phyloP scores from a whole-genome alignment of 140 eudicot genomes.

The Cichorium intybus region DNA sequence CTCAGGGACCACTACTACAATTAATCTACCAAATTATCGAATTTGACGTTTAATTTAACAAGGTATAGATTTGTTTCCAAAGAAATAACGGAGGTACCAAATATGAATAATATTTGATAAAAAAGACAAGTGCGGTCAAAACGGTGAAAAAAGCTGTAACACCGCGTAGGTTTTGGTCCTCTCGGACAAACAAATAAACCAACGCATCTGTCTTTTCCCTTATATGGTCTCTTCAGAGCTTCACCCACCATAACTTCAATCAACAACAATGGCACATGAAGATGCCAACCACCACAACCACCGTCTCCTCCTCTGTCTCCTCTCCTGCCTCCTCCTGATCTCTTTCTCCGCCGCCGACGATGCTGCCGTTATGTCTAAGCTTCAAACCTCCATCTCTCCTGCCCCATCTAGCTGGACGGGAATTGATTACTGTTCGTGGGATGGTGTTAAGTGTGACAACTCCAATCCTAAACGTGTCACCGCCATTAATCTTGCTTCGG shows the following conservation, averaged over 20 bases:
- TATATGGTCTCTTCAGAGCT: constrained; percentile 5
- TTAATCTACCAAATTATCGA: no score
- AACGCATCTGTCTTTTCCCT: constrained; percentile 1
- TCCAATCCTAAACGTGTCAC: constrained; percentile 39
- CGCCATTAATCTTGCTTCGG: constrained; percentile 42
- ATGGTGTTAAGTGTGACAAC: constrained; percentile 51
- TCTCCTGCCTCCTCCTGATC: constrained; percentile 30
- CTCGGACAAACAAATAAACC: neutral
- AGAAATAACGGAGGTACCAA: neutral
- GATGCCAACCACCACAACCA: constrained; percentile 23
- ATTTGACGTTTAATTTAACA: neutral
- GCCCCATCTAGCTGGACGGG: constrained; percentile 54
- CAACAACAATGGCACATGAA: constrained; percentile 27
- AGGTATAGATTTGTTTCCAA: neutral
- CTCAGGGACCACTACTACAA: no score
- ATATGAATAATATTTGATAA: no score
- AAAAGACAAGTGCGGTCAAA: neutral
- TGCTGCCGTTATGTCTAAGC: constrained; percentile 40
- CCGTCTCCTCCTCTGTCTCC: constrained; percentile 20
- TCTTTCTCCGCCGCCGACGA: constrained; percentile 56
- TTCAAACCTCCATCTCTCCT: constrained; percentile 36
- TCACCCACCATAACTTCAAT: constrained; percentile 10
- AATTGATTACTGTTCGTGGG: constrained; percentile 59
- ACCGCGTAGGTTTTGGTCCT: neutral
- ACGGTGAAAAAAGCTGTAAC: neutral